Evolutionary conservation across 2,329 filamentous ascomycete genomes (phyloP), one percentile per base, ranked within the genome.

Genomic region (Madurella mycetomatis): DNA sequence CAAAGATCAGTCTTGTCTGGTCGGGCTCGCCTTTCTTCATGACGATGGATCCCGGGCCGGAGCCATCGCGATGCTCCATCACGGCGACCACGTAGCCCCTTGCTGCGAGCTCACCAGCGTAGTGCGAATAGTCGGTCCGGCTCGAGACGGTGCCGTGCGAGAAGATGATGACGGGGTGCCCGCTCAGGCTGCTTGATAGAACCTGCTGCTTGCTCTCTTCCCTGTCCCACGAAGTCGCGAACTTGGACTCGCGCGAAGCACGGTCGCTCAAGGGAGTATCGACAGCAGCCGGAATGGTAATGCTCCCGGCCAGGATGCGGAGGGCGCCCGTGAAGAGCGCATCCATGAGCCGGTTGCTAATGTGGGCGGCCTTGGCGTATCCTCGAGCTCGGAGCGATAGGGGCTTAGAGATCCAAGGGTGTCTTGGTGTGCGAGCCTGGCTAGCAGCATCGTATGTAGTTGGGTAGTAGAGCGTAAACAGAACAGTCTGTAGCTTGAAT

Each of bases 21-120:
- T 72, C 66, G 11, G 59, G 54, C 46, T 66, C 51, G 44, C 64
- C 66, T 9, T 67, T 60, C 51, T 62, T 60, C 58, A 62, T 68
- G 51, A 80, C 66, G 37, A 72, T 51, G 1, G 73, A 71, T 0
- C 76, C 77, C 0, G 78, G 77, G 12, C 72, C 73, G 53, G 75
- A 78, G 8, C 78, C 78, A 53, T 81, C 78, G 41, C 78, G 73
- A 60, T 81, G 78, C 62, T 80, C 78, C 11, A 80, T 55, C 34
- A 76, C 73, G 39, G 75, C 78, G 31, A 80, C 72, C 15, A 81
- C 65, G 48, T 73, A 70, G 9, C 78, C 78, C 1, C 72, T 70
- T n/a, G 73, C 76, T 9, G 78, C 77, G 1, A 80, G 68, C 54
- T 78, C 74, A 54, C 76, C 75, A 15, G 77, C 69, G 60, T 74